Evolutionary conservation across 2,329 filamentous ascomycete genomes (phyloP).

Genomic region (Xylaria sp.): DNA sequence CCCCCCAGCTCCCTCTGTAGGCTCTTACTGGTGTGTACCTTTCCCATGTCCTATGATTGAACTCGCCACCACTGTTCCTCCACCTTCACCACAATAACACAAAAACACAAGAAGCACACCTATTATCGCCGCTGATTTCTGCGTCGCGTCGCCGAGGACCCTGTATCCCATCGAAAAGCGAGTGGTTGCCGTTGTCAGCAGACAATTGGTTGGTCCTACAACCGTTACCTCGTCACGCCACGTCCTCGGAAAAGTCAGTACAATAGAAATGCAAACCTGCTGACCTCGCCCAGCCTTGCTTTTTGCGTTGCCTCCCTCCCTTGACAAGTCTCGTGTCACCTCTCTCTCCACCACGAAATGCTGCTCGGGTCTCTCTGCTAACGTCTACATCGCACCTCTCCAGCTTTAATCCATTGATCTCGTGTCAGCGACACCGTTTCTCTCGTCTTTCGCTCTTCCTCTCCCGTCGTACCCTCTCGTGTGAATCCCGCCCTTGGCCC

Average conservation of each 20-base stretch:
- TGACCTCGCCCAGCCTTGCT: conserved; percentile 21
- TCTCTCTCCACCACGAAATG: neutral
- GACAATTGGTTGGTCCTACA: conserved; percentile 48
- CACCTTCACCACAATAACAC: conserved; percentile 36
- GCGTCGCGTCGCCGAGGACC: conserved; percentile 37
- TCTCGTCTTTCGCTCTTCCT: neutral
- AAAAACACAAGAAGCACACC: conserved; percentile 28
- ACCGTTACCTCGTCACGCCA: conserved; percentile 41
- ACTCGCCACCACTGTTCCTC: conserved; percentile 37
- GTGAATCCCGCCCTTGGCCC: conserved; percentile 32
- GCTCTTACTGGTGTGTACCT: conserved; percentile 36
- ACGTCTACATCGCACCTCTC: conserved; percentile 2
- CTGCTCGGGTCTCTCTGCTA: conserved; percentile 18
- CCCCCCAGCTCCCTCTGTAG: conserved; percentile 28
- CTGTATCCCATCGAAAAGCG: conserved; percentile 36
- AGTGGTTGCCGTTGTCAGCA: conserved; percentile 45
- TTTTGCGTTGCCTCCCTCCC: conserved; percentile 14
- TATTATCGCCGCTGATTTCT: conserved; percentile 34
- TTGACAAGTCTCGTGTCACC: conserved; percentile 10
- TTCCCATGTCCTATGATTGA: conserved; percentile 17
- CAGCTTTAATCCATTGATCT: conserved; percentile 22
- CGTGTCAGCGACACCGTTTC: conserved; percentile 19
- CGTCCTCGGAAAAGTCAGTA: conserved; percentile 40
- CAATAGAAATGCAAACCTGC: conserved; percentile 19
- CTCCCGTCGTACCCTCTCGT: conserved; percentile 26